Evolutionary conservation across 495 filamentous ascomycete species (phyloP), one percentile per base, ranked within the genome.

Genomic region (Letharia lupina): DNA sequence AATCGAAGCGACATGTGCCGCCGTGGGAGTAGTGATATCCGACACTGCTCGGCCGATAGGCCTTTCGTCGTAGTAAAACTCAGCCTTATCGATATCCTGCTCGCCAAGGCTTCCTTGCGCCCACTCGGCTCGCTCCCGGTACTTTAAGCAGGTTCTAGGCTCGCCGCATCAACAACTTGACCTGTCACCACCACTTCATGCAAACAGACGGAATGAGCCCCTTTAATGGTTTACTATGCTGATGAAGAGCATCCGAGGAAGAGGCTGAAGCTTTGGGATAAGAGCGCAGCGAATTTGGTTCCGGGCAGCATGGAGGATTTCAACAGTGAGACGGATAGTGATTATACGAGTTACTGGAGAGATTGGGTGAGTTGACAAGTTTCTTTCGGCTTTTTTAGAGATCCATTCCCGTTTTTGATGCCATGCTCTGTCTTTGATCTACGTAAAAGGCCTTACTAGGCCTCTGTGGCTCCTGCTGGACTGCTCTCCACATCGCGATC

Each of bases 291-390:
- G 35, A 8, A 23, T 42, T 31, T 39, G 50, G 28, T 33, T 10
- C 5, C 16, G 18, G 52, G 18, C 63, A 20, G 18, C 6, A 89
- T 98, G 94, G 94, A 98, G 74, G 94, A 97, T 76, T 98, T 93
- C 75, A 93, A 88, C 67, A 96, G 92, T 72, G 94, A 98, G 75
- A 95, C 95, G 18, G 94, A 98, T 74, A 96, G 93, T 77, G 95
- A 98, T 75, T 98, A 98, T 76, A 96, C 94, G 42, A 96, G 91
- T 77, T 98, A 98, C 79, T 98, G 94, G 94, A 82, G 94, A 77
- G 94, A 98, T 79, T 98, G 94, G 94, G 93, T 96, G 81, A 77
- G 90, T 87, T 33, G 20, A 23, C n/a, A 56, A 31, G 62, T 52
- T 69, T 57, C 1, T 10, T 37, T 39, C 20, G 4, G 4, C 20